Base-by-base conservation (phyloP, 169 alveolate species). In the Babesia ovata region DNA sequence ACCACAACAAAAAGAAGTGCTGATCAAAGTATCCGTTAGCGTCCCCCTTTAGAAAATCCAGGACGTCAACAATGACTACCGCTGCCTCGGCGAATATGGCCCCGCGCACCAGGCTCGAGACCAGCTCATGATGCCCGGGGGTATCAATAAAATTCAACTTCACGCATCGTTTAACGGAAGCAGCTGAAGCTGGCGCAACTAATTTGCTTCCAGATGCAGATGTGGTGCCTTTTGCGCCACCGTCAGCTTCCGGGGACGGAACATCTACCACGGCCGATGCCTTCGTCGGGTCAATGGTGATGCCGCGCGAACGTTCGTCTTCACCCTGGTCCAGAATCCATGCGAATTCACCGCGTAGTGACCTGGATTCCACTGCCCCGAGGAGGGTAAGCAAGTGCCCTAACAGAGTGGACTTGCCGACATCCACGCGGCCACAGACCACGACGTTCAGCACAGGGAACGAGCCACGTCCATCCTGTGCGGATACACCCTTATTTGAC, bases 391-490 rank as follows among this genome's bases (percentile, higher is more conserved):
- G 61, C 17, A 82, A 29, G 33, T 82, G 92, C 19, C 92, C 93
- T 56, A 89, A 60, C 8, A 89, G 84, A n/a, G 93, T 89, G 16
- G 93, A 89, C 60, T 89, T 89, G 8, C 93, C 93, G 4, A 88
- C 91, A 54, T 89, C 93, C 26, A 89, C 91, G 49, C 84, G 86
- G 14, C 93, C 93, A 24, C 86, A 60, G 33, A 89, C 92, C 22
- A 89, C 91, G 11, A 89, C 77, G 58, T 89, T 89, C 58, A 89
- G 53, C 13, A 90, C 28, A 19, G 76, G 63, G 28, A 67, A 21
- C 50, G 50, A 45, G 14, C 50, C 50, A 33, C 39, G 39, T 33
- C 6, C 39, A 4, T 6, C 39, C 39, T 33, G 39, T 33, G 39
- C 39, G 2, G 39, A 33, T 4, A 6, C 39, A 2, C 39, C 39